Base-by-base conservation (phyloP, 192 early-diverging fungal species). In the Chytriomyces hyalinus region DNA sequence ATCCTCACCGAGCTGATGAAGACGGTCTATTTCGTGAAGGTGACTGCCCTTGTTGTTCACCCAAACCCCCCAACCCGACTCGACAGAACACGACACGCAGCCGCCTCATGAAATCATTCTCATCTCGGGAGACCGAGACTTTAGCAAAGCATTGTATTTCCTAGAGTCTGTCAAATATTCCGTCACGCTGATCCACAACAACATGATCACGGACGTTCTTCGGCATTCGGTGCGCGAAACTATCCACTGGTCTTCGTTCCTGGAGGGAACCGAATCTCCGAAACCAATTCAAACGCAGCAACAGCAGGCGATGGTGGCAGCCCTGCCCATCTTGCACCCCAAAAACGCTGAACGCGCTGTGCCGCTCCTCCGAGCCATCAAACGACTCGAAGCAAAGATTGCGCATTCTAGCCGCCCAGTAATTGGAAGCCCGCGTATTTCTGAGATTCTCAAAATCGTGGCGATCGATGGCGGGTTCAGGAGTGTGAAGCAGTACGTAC, bases 101-200 rank as follows among this genome's bases (percentile, higher is more conserved):
- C 57, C 71, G 60, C 71, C 71, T 20, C 71, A 73, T 43, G 28
- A 61, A n/a, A 73, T 73, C 43, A 26, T 67, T 20, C 28, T 73
- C 63, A 73, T 73, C 10, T 73, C 71, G 57, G 71, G 71, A 22
- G 71, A 73, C 59, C 71, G 71, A 17, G 71, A 73, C 60, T 73
- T 73, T 22, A 61, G n/a, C 10, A n/a, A 24, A 28, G 59, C 65
- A 22, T 59, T 73, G 26, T 5, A 73, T 36, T 73, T 73, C 7
- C 36, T 73, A 17, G 71, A 73, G 17, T 69, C 57, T 10, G 60
- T 64, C 49, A 24, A 26, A 17, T 73, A 73, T 44, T 15, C 24
- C 17, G 60, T 73, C 11, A 64, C 43, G 11, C 60, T 73, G 13
- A 67, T 73, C 60, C 71, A 73, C 49, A 17, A 13, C 17, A 36